Conservation (phyloP, 2,329 filamentous ascomycete species). For the Aspergillus latus region DNA sequence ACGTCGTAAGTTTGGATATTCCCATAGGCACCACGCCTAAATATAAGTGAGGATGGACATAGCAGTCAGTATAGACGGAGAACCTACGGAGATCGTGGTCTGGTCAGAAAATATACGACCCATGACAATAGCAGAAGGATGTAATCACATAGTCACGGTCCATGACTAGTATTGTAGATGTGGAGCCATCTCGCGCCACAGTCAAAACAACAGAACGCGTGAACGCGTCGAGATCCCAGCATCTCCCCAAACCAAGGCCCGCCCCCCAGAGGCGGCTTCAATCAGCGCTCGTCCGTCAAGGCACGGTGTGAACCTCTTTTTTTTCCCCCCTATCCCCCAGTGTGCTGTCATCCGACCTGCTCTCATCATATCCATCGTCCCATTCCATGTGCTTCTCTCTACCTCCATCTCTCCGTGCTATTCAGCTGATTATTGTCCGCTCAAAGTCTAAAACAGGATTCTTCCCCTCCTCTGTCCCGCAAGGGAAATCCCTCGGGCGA, state of each 20-base stretch:
- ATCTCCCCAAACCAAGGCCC: constrained; percentile 16
- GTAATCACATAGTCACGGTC: too few species aligned
- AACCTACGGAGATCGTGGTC: too few species aligned
- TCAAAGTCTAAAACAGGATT: constrained; percentile 14
- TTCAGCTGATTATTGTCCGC: constrained; percentile 5
- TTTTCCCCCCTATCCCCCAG: constrained; percentile 8
- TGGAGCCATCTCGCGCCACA: not conserved
- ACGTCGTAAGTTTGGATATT: too few species aligned
- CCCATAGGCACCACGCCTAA: too few species aligned
- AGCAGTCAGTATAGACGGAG: too few species aligned
- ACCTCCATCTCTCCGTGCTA: constrained; percentile 5
- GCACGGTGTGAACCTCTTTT: constrained; percentile 15
- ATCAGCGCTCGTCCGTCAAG: constrained; percentile 9
- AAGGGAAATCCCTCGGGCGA: constrained; percentile 25
- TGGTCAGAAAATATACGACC: too few species aligned
- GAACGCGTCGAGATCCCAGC: constrained; percentile 13
- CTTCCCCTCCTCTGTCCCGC: constrained; percentile 13
- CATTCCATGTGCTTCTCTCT: constrained; percentile 8
- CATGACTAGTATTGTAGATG: too few species aligned
- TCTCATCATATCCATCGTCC: not conserved
- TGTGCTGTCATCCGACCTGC: not conserved
- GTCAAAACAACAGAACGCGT: constrained; percentile 12
- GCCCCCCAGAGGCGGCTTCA: constrained; percentile 12
- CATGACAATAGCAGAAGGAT: too few species aligned
- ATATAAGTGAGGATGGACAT: too few species aligned